Conservation (phyloP, 2,329 filamentous ascomycete genomes). For the Xylaria sp. region DNA sequence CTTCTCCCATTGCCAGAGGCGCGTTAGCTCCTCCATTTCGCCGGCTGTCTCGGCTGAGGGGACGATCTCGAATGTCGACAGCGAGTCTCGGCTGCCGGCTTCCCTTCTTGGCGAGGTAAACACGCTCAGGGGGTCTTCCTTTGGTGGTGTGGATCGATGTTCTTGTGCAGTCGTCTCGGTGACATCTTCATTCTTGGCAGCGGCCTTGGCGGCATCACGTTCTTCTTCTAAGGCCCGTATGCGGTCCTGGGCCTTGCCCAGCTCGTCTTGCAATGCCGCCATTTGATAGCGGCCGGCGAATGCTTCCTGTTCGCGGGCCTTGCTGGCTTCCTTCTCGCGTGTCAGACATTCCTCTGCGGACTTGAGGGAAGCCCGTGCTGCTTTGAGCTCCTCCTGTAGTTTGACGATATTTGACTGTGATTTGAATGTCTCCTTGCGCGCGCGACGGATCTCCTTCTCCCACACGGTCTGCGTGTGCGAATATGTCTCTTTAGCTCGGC, state of each 20-base stretch:
- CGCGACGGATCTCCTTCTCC: conserved; percentile 68
- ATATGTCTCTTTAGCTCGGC: conserved; percentile 64
- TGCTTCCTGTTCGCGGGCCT: conserved; percentile 61
- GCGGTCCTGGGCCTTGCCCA: conserved; percentile 57
- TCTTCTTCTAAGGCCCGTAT: conserved; percentile 66
- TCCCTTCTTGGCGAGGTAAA: conserved; percentile 56
- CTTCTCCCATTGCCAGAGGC: conserved; percentile 52
- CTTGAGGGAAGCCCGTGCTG: conserved; percentile 49
- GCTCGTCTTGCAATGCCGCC: conserved; percentile 59
- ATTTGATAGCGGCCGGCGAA: conserved; percentile 63
- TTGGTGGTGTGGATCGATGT: conserved; percentile 59
- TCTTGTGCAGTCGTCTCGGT: conserved; percentile 65
- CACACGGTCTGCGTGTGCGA: conserved; percentile 61
- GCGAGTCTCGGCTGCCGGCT: conserved; percentile 37
- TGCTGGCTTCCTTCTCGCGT: conserved; percentile 57
- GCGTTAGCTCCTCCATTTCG: conserved; percentile 53
- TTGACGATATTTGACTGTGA: conserved; percentile 65
- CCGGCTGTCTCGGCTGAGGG: conserved; percentile 52
- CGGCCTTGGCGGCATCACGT: conserved; percentile 66
- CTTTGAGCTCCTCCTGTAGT: conserved; percentile 68
- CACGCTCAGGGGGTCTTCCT: conserved; percentile 49
- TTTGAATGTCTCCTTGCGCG: conserved; percentile 69
- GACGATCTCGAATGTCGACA: conserved; percentile 45
- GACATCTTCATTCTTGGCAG: conserved; percentile 67
- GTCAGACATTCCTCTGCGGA: conserved; percentile 55